These are phyloP conservation scores for Penicillium mononematosum DNA, from an alignment of 495 filamentous ascomycete species.

Conservation along the genomic window DNA sequence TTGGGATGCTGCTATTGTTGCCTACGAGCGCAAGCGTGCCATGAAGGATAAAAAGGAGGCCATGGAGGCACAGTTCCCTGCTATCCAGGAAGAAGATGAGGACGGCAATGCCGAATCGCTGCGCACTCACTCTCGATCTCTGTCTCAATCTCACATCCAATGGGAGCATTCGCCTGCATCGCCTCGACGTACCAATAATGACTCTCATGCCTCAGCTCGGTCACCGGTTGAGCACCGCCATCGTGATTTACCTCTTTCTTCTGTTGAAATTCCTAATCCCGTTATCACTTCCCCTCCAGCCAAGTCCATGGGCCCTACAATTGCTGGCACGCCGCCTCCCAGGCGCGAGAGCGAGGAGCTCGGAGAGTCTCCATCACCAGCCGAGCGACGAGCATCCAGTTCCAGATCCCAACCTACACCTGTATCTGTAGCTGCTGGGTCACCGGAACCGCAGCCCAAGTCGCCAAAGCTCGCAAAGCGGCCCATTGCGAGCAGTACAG, in stretches of 20 bases:
- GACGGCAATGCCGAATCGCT: not conserved
- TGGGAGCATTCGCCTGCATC: not conserved
- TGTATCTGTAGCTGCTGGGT: not conserved
- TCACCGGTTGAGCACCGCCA: constrained; percentile 3
- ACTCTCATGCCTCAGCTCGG: not conserved
- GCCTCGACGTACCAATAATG: not conserved
- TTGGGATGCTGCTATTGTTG: constrained; percentile 24
- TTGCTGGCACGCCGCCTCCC: constrained; percentile 7
- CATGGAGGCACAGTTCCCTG: constrained; percentile 2
- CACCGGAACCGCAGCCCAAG: not conserved
- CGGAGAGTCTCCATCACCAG: constrained; percentile 24
- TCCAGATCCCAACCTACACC: constrained; percentile 1
- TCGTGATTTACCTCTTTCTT: constrained; percentile 25
- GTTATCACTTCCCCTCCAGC: not conserved
- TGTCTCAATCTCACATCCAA: not conserved
- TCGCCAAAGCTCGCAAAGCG: not conserved
- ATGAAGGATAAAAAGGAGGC: constrained; percentile 15
- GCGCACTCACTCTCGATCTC: not conserved
- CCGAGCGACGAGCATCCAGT: not conserved
- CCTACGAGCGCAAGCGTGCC: constrained; percentile 13
- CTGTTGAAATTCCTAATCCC: constrained; percentile 19
- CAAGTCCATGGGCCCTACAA: not conserved
- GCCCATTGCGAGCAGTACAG: not conserved
- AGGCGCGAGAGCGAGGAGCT: constrained; percentile 30
- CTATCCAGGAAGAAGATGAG: constrained; percentile 19